Evolutionary conservation across 1,139 yeast genomes (phyloP).

Genomic region (Hansenula anomala): DNA sequence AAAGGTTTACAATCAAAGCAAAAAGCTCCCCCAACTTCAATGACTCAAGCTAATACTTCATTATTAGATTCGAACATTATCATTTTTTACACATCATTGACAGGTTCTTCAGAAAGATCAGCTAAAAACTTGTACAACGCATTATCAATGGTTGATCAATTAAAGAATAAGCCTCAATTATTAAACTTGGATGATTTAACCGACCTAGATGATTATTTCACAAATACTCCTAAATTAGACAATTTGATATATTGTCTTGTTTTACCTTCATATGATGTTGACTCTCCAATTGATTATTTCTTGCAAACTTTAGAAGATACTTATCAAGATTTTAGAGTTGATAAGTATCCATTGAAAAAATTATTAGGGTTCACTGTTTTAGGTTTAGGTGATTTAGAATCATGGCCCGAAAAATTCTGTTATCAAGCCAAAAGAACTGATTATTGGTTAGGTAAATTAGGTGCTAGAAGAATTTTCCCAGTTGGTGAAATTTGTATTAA

Average conservation of each 20-base stretch:
- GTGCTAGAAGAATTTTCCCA: slow-evolving; percentile 81
- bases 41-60: slow-evolving; percentile 28
- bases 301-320: slow-evolving; percentile 78
- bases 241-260: slow-evolving; percentile 65
- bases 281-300: slow-evolving; percentile 87
- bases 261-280: slow-evolving; percentile 88
- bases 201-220: slow-evolving; percentile 79
- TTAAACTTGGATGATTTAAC: slow-evolving; percentile 76
- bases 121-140: slow-evolving; percentile 46
- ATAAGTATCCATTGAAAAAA: slow-evolving; percentile 65
- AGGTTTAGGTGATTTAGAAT: slow-evolving; percentile 84
- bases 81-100: slow-evolving; percentile 78
- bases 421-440: slow-evolving; percentile 80
- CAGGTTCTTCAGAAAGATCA: slow-evolving; percentile 73
- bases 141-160: slow-evolving; percentile 14
- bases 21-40: slow-evolving; percentile 10
- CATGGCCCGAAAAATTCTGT: slow-evolving; percentile 84
- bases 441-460: slow-evolving; percentile 72
- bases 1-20: slow-evolving; percentile 18
- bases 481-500: slow-evolving; percentile 84
- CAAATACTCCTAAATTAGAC: slow-evolving; percentile 48
- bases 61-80: slow-evolving; percentile 35
- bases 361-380: slow-evolving; percentile 79
- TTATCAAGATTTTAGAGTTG: slow-evolving; percentile 79
- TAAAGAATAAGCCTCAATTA: slow-evolving; percentile 45